These are phyloP conservation scores for Calycina herbarum DNA, from an alignment of 2,329 filamentous ascomycete genomes.

Conservation along the genomic window DNA sequence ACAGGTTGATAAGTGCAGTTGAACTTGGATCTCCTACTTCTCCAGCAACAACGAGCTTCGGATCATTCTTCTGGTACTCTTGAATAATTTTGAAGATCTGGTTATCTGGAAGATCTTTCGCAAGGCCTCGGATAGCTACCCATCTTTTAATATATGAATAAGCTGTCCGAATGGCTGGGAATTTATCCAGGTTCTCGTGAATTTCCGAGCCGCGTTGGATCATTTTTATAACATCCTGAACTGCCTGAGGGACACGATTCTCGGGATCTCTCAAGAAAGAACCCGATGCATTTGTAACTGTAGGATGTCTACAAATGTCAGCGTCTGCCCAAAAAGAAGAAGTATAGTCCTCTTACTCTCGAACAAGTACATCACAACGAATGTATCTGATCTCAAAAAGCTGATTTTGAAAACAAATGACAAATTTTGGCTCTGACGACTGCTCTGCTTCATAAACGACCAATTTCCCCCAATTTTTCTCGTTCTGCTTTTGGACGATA, in stretches of 20 bases:
- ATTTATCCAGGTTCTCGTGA: conserved; percentile 3
- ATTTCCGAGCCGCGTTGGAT: conserved; percentile 2
- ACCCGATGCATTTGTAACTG: conserved; percentile 15
- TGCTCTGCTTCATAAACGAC: conserved; percentile 19
- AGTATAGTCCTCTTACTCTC: conserved; percentile 17
- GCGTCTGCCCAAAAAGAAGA: background rate
- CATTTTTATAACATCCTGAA: conserved; percentile 11
- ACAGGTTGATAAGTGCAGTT: background rate
- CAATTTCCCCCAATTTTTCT: conserved; percentile 6
- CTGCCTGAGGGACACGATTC: conserved; percentile 4
- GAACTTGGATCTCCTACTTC: conserved; percentile 5
- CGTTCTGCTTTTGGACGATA: conserved; percentile 10
- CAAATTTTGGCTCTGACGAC: conserved; percentile 8
- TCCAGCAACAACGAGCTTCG: conserved; percentile 4
- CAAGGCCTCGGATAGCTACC: conserved; percentile 11
- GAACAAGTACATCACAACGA: conserved; percentile 20
- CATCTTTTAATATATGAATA: conserved; percentile 19
- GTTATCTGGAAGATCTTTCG: conserved; percentile 7
- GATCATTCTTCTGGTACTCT: conserved; percentile 11
- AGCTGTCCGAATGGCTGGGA: conserved; percentile 10
- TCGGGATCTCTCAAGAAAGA: conserved; percentile 11
- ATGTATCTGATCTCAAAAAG: conserved; percentile 24
- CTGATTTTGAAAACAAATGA: conserved; percentile 16
- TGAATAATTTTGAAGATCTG: conserved; percentile 13
- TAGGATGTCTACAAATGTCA: conserved; percentile 15